phyloP scores from a whole-genome alignment of 2,329 filamentous ascomycete genomes.

The Dactylonectria macrodidyma region DNA sequence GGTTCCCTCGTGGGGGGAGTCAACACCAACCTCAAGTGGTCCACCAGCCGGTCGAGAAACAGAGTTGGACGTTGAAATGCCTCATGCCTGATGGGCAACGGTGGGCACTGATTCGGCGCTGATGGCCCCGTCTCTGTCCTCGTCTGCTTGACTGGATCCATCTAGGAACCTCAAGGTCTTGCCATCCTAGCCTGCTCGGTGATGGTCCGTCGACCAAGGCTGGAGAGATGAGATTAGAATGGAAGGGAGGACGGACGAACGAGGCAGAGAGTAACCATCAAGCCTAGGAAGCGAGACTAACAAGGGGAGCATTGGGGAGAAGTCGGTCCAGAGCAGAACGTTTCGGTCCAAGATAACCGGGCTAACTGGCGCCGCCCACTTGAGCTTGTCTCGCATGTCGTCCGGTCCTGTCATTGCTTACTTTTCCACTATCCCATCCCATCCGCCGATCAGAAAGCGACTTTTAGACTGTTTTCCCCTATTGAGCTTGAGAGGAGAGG shows the following conservation, averaged over 20 bases:
- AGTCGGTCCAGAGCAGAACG: conserved; percentile 29
- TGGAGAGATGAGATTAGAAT: conserved; percentile 25
- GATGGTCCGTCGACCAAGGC: conserved; percentile 19
- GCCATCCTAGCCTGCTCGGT: conserved; percentile 33
- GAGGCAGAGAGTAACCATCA: conserved; percentile 5
- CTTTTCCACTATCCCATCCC: conserved; percentile 27
- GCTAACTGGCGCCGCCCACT: conserved; percentile 27
- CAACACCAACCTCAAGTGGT: conserved; percentile 16
- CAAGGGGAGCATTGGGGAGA: conserved; percentile 15
- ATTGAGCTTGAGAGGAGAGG: conserved; percentile 8
- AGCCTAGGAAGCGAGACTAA: conserved; percentile 20
- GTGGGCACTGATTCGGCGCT: conserved; percentile 31
- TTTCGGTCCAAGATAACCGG: conserved; percentile 26
- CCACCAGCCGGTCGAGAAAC: conserved; percentile 24
- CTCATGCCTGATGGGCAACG: conserved; percentile 28
- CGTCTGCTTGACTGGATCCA: conserved; percentile 15
- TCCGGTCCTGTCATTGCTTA: conserved; percentile 37
- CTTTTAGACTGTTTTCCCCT: conserved; percentile 24
- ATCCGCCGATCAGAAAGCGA: conserved; percentile 37
- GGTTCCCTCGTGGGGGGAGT: conserved; percentile 28
- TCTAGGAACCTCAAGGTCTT: conserved; percentile 15
- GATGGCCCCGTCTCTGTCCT: conserved; percentile 40
- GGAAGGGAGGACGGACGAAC: conserved; percentile 13
- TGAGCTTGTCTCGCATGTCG: conserved; percentile 34
- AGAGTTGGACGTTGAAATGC: conserved; percentile 38